Percentiles rank a stretch among this genome's conserved stretches.
Conservation (phyloP, 2,329 filamentous ascomycete species). For the Aspergillus thermomutatus region DNA sequence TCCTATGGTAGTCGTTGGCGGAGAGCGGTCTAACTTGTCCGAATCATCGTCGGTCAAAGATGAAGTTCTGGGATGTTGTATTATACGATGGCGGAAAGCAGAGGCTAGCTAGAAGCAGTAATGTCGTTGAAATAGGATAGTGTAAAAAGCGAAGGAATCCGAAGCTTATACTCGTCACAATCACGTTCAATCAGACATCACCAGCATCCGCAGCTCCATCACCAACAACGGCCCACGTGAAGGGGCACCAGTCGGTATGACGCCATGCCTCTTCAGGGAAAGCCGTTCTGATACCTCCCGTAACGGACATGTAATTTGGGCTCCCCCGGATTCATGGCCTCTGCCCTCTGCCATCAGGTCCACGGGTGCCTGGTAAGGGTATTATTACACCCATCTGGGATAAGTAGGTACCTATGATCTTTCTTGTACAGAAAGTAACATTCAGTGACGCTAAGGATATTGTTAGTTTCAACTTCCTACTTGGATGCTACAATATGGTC, state of each 20-base stretch:
- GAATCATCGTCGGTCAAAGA: conserved; percentile 12
- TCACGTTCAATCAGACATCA: background rate
- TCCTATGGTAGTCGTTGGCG: conserved; percentile 18
- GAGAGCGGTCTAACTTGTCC: conserved; percentile 12
- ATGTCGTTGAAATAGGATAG: background rate
- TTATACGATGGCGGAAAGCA: background rate
- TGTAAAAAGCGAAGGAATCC: background rate
- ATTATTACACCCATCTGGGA: background rate
- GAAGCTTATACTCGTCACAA: background rate
- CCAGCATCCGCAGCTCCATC: conserved; percentile 10
- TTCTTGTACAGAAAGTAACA: background rate
- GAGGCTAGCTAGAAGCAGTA: background rate
- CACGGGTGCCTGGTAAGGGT: background rate
- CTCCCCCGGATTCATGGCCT: conserved; percentile 4
- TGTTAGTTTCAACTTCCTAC: too few species aligned
- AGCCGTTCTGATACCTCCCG: background rate
- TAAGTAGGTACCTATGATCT: too few species aligned
- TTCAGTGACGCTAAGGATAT: background rate
- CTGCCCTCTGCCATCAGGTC: background rate
- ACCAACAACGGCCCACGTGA: conserved; percentile 18
- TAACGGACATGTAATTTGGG: conserved; percentile 5
- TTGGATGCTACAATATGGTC: background rate
- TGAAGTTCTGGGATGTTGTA: background rate
- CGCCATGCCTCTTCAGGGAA: conserved; percentile 16
- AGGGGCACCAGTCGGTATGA: conserved; percentile 3